Conservation (phyloP, 108 stramenopile genomes). For the Epipyxis sp. region DNA sequence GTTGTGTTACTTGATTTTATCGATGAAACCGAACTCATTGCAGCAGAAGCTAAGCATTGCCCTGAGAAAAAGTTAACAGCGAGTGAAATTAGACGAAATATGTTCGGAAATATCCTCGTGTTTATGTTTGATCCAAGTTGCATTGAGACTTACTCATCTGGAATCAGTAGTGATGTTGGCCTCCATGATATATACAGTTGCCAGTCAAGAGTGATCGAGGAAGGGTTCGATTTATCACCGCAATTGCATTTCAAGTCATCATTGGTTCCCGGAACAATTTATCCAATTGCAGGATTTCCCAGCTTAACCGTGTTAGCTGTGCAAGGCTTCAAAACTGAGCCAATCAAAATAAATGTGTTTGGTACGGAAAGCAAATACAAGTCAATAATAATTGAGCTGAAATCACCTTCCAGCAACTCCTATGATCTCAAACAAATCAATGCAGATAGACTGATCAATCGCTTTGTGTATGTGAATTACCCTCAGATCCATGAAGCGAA, state of each 20-base stretch:
- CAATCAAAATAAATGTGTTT: conserved; percentile 74
- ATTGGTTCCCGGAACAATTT: conserved; percentile 27
- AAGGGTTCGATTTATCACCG: conserved; percentile 32
- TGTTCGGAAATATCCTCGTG: background rate
- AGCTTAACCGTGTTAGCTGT: conserved; percentile 82
- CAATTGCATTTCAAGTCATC: conserved; percentile 36
- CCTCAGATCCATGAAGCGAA: conserved; percentile 96
- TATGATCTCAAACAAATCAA: conserved; percentile 50
- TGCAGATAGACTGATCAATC: conserved; percentile 63
- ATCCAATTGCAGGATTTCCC: conserved; percentile 68
- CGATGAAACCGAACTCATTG: conserved; percentile 31
- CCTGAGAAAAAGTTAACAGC: conserved; percentile 68
- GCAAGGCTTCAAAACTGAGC: conserved; percentile 57
- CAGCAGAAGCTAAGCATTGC: conserved; percentile 58
- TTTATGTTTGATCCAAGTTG: background rate
- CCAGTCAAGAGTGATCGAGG: conserved; percentile 15
- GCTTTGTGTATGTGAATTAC: conserved; percentile 88
- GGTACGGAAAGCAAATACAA: conserved; percentile 80
- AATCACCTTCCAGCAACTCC: background rate
- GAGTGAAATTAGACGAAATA: conserved; percentile 60
- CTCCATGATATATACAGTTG: conserved; percentile 31
- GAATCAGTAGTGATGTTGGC: conserved; percentile 47
- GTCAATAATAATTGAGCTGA: conserved; percentile 70
- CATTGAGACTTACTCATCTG: conserved; percentile 19
- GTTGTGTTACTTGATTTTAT: conserved; percentile 48